phyloP scores from a whole-genome alignment of 2,329 filamentous ascomycete species.

The Paraphaeosphaeria sporulosa region DNA sequence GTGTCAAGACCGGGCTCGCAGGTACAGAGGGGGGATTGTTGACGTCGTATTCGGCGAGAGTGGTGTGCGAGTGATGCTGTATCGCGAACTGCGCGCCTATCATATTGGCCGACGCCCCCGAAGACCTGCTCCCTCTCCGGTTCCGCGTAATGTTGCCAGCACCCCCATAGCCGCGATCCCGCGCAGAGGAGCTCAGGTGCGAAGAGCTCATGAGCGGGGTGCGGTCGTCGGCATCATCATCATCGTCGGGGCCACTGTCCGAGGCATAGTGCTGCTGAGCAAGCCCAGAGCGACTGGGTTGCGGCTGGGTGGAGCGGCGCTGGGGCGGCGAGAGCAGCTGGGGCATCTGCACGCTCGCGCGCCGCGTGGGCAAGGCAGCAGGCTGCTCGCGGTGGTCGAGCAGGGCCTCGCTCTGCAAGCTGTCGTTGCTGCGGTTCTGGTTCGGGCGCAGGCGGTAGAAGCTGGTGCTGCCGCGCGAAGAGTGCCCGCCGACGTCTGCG shows the following conservation, averaged over 20 bases:
- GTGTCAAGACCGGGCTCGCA: conserved; percentile 62
- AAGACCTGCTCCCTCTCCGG: conserved; percentile 42
- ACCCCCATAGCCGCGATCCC: conserved; percentile 46
- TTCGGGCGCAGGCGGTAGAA: conserved; percentile 66
- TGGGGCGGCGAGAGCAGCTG: conserved; percentile 36
- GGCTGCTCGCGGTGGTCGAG: conserved; percentile 78
- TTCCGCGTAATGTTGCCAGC: conserved; percentile 34
- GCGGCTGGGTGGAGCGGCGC: conserved; percentile 22
- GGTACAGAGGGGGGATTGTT: conserved; percentile 72
- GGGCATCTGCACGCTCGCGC: conserved; percentile 53
- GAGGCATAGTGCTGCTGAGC: conserved; percentile 35
- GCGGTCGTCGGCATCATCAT: conserved; percentile 57
- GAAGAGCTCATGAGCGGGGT: conserved; percentile 63
- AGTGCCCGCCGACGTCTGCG: conserved; percentile 45
- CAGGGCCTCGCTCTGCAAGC: conserved; percentile 86
- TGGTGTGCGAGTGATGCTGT: conserved; percentile 40
- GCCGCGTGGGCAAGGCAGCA: conserved; percentile 48
- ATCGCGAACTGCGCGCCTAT: conserved; percentile 36
- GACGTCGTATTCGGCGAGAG: conserved; percentile 62
- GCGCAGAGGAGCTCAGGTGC: conserved; percentile 55
- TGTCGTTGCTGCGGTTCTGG: conserved; percentile 77
- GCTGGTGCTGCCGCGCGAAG: conserved; percentile 51
- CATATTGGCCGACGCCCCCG: conserved; percentile 36
- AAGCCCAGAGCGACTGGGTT: conserved; percentile 34
- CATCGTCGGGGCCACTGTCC: conserved; percentile 61